phyloP scores from a whole-genome alignment of 2,329 filamentous ascomycete species.

The Colletotrichum salicis region DNA sequence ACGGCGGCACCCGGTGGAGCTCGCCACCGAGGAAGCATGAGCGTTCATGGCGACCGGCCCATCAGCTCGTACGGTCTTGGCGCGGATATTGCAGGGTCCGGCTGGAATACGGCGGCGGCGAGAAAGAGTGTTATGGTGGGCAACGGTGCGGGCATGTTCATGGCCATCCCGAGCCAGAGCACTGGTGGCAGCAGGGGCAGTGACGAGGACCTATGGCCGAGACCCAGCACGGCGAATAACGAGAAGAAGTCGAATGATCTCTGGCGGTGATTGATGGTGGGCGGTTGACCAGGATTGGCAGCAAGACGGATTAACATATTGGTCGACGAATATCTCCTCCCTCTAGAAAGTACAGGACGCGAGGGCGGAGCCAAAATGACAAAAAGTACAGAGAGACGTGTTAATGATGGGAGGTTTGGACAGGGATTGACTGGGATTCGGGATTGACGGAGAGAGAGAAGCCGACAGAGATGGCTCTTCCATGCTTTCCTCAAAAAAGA shows the following conservation, averaged over 20 bases:
- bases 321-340: neutral
- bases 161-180: conserved; percentile 58
- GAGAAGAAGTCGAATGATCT: conserved; percentile 31
- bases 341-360: neutral
- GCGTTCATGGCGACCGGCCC: conserved; percentile 50
- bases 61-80: conserved; percentile 68
- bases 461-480: neutral
- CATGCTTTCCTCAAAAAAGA: neutral
- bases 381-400: neutral
- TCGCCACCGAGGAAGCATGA: conserved; percentile 33
- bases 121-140: conserved; percentile 65
- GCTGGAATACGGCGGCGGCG: conserved; percentile 63
- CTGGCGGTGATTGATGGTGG: conserved; percentile 19
- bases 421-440: neutral
- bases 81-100: conserved; percentile 59
- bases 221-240: conserved; percentile 33
- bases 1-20: conserved; percentile 37
- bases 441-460: neutral
- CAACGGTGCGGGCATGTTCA: conserved; percentile 62
- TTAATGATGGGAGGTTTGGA: neutral
- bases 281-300: neutral
- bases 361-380: neutral
- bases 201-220: conserved; percentile 48
- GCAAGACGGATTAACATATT: neutral
- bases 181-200: conserved; percentile 35